Evolutionary conservation across 2,329 filamentous ascomycete genomes (phyloP), one percentile per base, ranked within the genome.

Genomic region (Microsporum ferrugineum): DNA sequence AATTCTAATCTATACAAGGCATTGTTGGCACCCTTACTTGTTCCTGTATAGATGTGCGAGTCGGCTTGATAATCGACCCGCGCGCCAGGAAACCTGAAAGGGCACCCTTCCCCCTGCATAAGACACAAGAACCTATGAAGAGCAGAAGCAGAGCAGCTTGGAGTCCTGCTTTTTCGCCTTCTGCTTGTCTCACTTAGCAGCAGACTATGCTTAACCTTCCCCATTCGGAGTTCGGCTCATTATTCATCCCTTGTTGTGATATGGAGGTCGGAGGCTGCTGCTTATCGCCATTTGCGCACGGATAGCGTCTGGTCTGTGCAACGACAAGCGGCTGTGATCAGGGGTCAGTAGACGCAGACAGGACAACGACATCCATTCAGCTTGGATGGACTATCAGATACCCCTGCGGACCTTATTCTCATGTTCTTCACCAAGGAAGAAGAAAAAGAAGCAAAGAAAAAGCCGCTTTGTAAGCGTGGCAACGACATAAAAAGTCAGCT

Each of bases 261-360:
- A 27, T 23, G 27, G 23, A 29, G 23, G 27, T 51, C 23, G 8
- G 27, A 51, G 27, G 45, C 14, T 23, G 10, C 7, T n/a, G 17
- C 36, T 55, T 55, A 55, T 55, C 51, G 51, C 51, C 51, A 55
- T 34, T 43, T 17, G 33, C 51, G 51, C 51, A 55, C 51, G 51
- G 51, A 55, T 55, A 31, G 51, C 33, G 31, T 36, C 33, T 55
- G 51, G 31, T 34, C 31, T 55, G 51, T 55, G 51, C 33, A 34
- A 55, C 51, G 23, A 29, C 27, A 51, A 51, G 45, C 45, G 45
- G 45, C 45, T 51, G 45, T 51, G 45, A 31, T 12, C 10, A 14
- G 23, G 45, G 14, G 45, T 23, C 45, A 14, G 45, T 51, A 51
- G 45, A 51, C 45, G 45, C 45, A 51, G 45, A 29, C 45, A 27